These are phyloP conservation scores for carrot (Daucus carota) DNA, from an alignment of 129 eudicot genomes.

Conservation along the genomic window DNA sequence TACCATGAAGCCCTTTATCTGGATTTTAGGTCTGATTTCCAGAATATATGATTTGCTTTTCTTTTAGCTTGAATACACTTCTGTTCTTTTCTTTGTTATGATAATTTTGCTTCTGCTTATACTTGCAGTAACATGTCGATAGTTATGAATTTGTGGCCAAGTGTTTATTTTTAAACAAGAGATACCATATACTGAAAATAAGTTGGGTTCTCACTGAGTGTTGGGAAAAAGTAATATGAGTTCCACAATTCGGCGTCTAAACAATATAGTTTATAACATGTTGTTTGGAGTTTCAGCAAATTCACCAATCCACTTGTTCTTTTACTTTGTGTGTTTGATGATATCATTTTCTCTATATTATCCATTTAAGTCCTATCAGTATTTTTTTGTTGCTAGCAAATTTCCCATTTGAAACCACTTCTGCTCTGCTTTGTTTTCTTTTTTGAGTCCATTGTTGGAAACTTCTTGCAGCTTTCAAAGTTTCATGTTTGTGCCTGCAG, in stretches of 20 bases:
- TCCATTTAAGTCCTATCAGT: too few species aligned
- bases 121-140: background rate
- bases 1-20: background rate
- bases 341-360: too few species aligned
- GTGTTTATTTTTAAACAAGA: background rate
- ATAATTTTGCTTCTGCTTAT: background rate
- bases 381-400: too few species aligned
- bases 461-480: too few species aligned
- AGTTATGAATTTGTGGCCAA: background rate
- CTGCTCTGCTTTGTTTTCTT: too few species aligned
- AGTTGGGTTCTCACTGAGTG: background rate
- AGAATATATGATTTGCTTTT: background rate
- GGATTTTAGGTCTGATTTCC: background rate
- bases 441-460: too few species aligned
- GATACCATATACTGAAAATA: background rate
- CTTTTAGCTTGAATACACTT: background rate
- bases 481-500: too few species aligned
- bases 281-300: too few species aligned
- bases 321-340: too few species aligned
- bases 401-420: too few species aligned
- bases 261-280: background rate
- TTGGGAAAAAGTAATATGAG: background rate
- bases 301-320: too few species aligned
- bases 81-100: too few species aligned
- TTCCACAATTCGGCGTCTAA: background rate